A percentile compares a stretch with the other conserved stretches of the same genome.
Evolutionary conservation across 129 eudicot genomes (phyloP).

Genomic region (Escallonia rubra): DNA sequence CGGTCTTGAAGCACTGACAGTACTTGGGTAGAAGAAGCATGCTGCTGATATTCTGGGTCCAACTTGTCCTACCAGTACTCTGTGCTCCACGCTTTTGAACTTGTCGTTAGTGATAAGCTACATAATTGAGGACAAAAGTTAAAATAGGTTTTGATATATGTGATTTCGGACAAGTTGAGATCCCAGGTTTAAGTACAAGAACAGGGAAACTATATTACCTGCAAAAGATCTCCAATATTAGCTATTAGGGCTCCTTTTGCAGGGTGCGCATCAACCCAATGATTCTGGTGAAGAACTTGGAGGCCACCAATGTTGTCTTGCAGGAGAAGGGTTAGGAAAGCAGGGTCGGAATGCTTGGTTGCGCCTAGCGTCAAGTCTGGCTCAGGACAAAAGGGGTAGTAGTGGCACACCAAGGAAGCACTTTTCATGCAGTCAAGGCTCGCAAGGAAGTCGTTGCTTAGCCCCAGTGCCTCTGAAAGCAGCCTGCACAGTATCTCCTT

Average conservation of each 20-base stretch:
- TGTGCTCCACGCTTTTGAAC: slow-evolving; percentile 36
- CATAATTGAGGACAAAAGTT: not conserved
- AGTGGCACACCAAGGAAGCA: slow-evolving; percentile 34
- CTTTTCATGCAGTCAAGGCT: slow-evolving; percentile 31
- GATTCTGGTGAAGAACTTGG: slow-evolving; percentile 33
- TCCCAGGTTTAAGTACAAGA: no score
- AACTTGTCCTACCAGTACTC: slow-evolving; percentile 18
- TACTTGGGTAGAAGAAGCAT: slow-evolving; percentile 28
- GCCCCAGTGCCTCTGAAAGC: slow-evolving; percentile 44
- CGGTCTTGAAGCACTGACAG: not conserved
- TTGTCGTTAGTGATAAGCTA: slow-evolving; percentile 34
- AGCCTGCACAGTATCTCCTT: slow-evolving; percentile 21
- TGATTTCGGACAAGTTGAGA: no score
- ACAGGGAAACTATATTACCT: slow-evolving; percentile 29
- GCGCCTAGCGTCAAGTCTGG: slow-evolving; percentile 47
- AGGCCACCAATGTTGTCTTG: slow-evolving; percentile 50
- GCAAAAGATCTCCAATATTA: slow-evolving; percentile 53
- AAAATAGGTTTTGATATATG: no score
- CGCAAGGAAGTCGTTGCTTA: slow-evolving; percentile 14
- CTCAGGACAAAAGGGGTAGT: slow-evolving; percentile 54
- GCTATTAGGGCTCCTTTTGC: slow-evolving; percentile 34
- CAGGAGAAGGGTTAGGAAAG: slow-evolving; percentile 36
- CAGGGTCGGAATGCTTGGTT: slow-evolving; percentile 39
- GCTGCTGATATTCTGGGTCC: slow-evolving; percentile 34
- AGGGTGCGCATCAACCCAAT: slow-evolving; percentile 47